Percentiles rank a stretch among this genome's conserved stretches.
phyloP scores from a whole-genome alignment of 345 rosid species.

The Salix exigua region DNA sequence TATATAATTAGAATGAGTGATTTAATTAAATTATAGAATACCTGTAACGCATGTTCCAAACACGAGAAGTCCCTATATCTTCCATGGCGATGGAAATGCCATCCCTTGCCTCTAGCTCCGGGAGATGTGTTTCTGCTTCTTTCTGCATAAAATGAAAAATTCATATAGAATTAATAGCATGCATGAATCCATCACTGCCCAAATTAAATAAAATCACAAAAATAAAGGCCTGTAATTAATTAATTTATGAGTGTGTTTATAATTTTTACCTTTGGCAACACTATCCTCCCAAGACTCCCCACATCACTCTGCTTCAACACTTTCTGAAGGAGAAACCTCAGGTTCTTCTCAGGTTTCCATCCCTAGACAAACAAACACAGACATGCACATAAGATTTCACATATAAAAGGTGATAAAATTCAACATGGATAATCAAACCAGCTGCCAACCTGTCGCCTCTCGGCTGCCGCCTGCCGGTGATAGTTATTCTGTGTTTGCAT shows the following conservation, averaged over 20 bases:
- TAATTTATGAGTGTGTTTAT: too few relatives aligned
- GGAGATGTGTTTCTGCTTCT: constrained; percentile 96
- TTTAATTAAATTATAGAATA: constrained; percentile 16
- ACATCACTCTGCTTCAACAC: constrained; percentile 99
- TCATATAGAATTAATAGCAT: too few relatives aligned
- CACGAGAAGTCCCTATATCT: constrained; percentile 93
- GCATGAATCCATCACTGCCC: background rate
- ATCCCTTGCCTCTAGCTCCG: constrained; percentile 92
- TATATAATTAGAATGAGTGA: too few relatives aligned
- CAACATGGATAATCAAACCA: background rate
- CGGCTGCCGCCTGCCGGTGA: constrained; percentile 52
- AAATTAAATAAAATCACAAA: background rate
- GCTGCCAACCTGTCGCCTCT: constrained; percentile 62
- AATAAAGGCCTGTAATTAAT: background rate
- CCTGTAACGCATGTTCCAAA: constrained; percentile 99
- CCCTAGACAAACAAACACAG: constrained; percentile 40
- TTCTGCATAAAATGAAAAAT: constrained; percentile 38
- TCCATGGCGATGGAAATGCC: constrained; percentile 96
- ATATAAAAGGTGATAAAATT: background rate
- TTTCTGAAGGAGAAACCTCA: constrained; percentile 92
- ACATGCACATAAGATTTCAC: background rate
- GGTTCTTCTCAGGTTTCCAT: constrained; percentile 86
- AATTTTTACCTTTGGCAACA: constrained; percentile 66
- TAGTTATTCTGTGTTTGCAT: constrained; percentile 43
- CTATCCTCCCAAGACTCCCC: constrained; percentile 93